Percentiles rank a stretch among this genome's conserved stretches.
phyloP scores from a whole-genome alignment of 1,139 yeast genomes.

The Saccharomyces hybrid region DNA sequence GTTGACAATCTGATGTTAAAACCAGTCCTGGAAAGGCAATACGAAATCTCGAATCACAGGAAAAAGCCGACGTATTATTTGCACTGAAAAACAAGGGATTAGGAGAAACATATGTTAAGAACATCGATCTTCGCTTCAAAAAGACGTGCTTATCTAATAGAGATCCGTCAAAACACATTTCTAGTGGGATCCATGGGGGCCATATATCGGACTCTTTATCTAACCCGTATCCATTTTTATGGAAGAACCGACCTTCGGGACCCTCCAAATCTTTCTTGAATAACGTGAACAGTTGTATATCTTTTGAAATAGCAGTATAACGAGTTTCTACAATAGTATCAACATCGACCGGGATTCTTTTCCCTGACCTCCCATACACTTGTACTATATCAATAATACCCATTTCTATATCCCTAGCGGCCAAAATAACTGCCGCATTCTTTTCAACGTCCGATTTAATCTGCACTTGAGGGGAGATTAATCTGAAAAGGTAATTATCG shows the following conservation, averaged over 20 bases:
- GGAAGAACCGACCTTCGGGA: slow-evolving; percentile 36
- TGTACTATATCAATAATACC: slow-evolving; percentile 43
- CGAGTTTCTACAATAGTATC: slow-evolving; percentile 56
- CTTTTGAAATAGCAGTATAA: slow-evolving; percentile 57
- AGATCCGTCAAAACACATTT: slow-evolving; percentile 61
- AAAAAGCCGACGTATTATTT: slow-evolving; percentile 13
- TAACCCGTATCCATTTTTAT: slow-evolving; percentile 34
- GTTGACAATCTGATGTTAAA: slow-evolving; percentile 63
- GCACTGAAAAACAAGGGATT: slow-evolving; percentile 48
- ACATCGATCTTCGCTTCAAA: slow-evolving; percentile 57
- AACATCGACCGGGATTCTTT: slow-evolving; percentile 39
- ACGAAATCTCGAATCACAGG: slow-evolving; percentile 27
- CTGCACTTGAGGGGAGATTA: slow-evolving; percentile 80
- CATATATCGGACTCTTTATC: slow-evolving; percentile 37
- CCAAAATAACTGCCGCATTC: slow-evolving; percentile 54
- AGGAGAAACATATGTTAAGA: slow-evolving; percentile 53
- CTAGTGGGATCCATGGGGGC: slow-evolving; percentile 80
- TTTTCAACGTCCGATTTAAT: slow-evolving; percentile 58
- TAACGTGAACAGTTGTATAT: slow-evolving; percentile 64
- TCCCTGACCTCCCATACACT: slow-evolving; percentile 37
- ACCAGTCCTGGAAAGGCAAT: slow-evolving; percentile 67
- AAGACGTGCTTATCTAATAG: slow-evolving; percentile 51
- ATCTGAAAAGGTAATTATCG: slow-evolving; percentile 58
- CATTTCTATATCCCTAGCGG: slow-evolving; percentile 65
- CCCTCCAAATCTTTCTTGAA: slow-evolving; percentile 39